Percentiles rank a stretch among this genome's conserved stretches.
These are phyloP conservation scores for Pistacia integerrima DNA, from an alignment of 345 rosid genomes.

Conservation along the genomic window DNA sequence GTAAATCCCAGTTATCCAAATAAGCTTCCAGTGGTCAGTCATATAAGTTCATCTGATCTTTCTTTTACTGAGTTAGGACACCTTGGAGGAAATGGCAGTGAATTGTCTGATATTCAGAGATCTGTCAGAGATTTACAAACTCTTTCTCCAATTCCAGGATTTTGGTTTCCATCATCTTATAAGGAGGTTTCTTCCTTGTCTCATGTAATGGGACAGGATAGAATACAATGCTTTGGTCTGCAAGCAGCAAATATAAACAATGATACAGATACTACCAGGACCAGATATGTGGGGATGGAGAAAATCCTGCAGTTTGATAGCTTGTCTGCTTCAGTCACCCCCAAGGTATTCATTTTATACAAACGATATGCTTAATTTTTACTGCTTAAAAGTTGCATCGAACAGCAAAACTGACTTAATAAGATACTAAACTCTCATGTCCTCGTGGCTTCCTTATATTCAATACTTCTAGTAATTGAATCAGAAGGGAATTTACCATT, in stretches of 20 bases:
- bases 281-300: constrained; percentile 30
- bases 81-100: constrained; percentile 19
- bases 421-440: neutral
- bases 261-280: constrained; percentile 16
- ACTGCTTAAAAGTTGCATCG: neutral
- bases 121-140: constrained; percentile 30
- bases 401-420: constrained; percentile 1
- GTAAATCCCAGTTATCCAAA: constrained; percentile 25
- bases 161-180: constrained; percentile 32
- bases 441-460: constrained; percentile 4
- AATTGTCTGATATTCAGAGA: constrained; percentile 26
- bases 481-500: neutral
- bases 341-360: constrained; percentile 32
- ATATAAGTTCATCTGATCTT: constrained; percentile 19
- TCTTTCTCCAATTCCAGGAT: constrained; percentile 30
- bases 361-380: constrained; percentile 1
- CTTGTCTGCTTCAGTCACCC: constrained; percentile 26
- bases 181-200: constrained; percentile 30
- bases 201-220: constrained; percentile 24
- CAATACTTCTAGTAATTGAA: neutral
- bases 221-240: constrained; percentile 25
- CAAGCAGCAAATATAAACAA: constrained; percentile 24
- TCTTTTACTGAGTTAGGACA: constrained; percentile 17
- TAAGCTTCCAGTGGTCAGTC: constrained; percentile 26
- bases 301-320: constrained; percentile 33